Base-by-base conservation (phyloP, 345 rosid genomes). In the Eucalyptus dawsonii region DNA sequence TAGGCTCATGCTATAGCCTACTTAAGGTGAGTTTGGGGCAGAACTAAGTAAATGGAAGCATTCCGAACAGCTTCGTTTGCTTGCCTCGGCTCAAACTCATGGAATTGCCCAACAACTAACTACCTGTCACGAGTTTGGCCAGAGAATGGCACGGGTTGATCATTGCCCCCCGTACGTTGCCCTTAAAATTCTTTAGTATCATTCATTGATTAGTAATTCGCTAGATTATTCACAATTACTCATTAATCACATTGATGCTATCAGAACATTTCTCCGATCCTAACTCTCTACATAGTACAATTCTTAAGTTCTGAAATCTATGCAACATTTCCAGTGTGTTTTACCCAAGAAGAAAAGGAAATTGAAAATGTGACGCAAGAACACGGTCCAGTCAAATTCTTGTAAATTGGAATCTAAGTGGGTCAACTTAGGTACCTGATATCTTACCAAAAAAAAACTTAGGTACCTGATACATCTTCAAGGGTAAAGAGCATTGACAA, bases 41-140 rank as follows among this genome's bases (percentile, higher is more conserved):
- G 53, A 95, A 95, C 88, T 95, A 93, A 89, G 89, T 95, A 89
- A 95, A 95, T 40, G 97, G 96, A 24, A 91, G 92, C 87, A 92
- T 95, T 58, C 95, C 96, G 3, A 81, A 86, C 9, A 93, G 97
- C 12, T 92, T 95, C 89, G 90, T 95, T 72, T 94, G 93, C 94
- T 91, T 95, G 94, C 96, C 96, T n/a, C 88, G 90, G 87, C 90
- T 95, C 44, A 92, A 90, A 44, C 91, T 93, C 21, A 88, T 92
- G 58, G 96, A 95, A 94, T 89, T 95, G 89, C 96, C 94, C 50
- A 91, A 89, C 94, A 95, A 95, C 91, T 93, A 95, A 95, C 91
- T 93, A 94, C 88, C 88, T 95, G 16, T 90, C 93, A 7, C 96
- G 96, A 15, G 67, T 81, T 29, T 90, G 93, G 91, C 86, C 95